A percentile compares a stretch with the other conserved stretches of the same genome.
Evolutionary conservation across 148 eudicot genomes (phyloP).

Genomic region (Cornus kousa): DNA sequence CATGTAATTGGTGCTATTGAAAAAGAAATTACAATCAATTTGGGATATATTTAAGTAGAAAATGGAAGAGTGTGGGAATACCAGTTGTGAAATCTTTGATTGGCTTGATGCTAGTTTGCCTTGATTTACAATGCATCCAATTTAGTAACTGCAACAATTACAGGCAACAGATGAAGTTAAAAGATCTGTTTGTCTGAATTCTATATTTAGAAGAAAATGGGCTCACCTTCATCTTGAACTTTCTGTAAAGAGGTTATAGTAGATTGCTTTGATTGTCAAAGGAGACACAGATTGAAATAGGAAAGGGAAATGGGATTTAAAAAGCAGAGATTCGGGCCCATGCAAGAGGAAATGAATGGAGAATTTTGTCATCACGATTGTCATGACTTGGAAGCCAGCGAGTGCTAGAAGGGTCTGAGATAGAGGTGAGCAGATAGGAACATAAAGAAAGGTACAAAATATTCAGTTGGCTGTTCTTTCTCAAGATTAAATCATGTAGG

Average conservation of each 20-base stretch:
- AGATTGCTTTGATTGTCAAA: slow-evolving; percentile 9
- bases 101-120: slow-evolving; percentile 33
- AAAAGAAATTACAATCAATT: not conserved
- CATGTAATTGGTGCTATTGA: not conserved
- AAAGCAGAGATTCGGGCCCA: slow-evolving; percentile 6
- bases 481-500: slow-evolving; percentile 21
- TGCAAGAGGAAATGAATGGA: slow-evolving; percentile 10
- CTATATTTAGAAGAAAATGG: slow-evolving; percentile 3
- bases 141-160: slow-evolving; percentile 59
- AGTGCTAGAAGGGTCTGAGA: slow-evolving; percentile 25
- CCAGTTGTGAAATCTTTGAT: slow-evolving; percentile 42
- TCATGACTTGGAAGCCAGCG: slow-evolving; percentile 6
- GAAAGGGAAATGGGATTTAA: slow-evolving; percentile 1
- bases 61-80: slow-evolving; percentile 24
- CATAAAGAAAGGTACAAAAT: slow-evolving; percentile 35
- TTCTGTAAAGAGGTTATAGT: not conserved
- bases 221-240: slow-evolving; percentile 38
- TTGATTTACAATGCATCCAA: slow-evolving; percentile 67
- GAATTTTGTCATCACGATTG: slow-evolving; percentile 5
- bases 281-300: slow-evolving; percentile 11
- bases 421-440: slow-evolving; percentile 21
- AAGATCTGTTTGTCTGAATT: not conserved
- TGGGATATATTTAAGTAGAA: not conserved
- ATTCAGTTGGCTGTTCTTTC: slow-evolving; percentile 28
- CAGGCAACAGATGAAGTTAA: slow-evolving; percentile 8